phyloP scores from a whole-genome alignment of 2,329 filamentous ascomycete species.

The Coniochaeta sp. region DNA sequence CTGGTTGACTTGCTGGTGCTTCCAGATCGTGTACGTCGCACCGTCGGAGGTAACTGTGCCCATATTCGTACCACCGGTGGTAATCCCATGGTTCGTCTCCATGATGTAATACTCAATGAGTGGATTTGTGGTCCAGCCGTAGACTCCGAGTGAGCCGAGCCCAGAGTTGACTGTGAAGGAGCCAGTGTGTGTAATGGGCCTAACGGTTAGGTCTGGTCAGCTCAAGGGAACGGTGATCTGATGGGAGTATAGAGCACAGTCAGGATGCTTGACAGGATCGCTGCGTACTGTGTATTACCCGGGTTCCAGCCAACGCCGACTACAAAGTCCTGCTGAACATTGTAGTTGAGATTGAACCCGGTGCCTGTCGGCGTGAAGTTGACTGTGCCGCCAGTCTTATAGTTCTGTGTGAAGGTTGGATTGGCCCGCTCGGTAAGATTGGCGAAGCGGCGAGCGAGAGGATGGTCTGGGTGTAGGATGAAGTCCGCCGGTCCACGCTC shows the following conservation, averaged over 20 bases:
- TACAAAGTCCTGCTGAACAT: slow-evolving; percentile 42
- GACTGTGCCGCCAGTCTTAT: slow-evolving; percentile 28
- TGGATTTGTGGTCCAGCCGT: slow-evolving; percentile 29
- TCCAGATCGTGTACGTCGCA: slow-evolving; percentile 25
- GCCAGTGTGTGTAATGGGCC: slow-evolving; percentile 18
- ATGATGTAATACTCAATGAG: slow-evolving; percentile 31
- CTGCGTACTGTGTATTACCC: slow-evolving; percentile 38
- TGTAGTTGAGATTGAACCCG: slow-evolving; percentile 35
- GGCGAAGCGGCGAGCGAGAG: slow-evolving; percentile 19
- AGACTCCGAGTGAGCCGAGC: slow-evolving; percentile 24
- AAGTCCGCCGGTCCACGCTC: background rate
- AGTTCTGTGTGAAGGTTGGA: slow-evolving; percentile 29
- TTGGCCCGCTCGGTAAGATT: background rate
- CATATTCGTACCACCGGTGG: slow-evolving; percentile 20
- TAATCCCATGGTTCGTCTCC: slow-evolving; percentile 22
- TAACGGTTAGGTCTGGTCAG: too few relatives aligned
- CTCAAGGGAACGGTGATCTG: too few relatives aligned
- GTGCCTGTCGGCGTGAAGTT: slow-evolving; percentile 17
- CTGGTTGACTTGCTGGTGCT: slow-evolving; percentile 29
- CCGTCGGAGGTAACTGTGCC: slow-evolving; percentile 25
- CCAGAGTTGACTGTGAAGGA: slow-evolving; percentile 13
- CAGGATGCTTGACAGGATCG: background rate
- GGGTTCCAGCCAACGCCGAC: slow-evolving; percentile 53
- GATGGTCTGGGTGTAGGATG: slow-evolving; percentile 3
- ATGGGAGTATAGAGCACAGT: too few relatives aligned